Base-by-base conservation (phyloP, 108 stramenopile genomes). In the Nannochloropsis salina region DNA sequence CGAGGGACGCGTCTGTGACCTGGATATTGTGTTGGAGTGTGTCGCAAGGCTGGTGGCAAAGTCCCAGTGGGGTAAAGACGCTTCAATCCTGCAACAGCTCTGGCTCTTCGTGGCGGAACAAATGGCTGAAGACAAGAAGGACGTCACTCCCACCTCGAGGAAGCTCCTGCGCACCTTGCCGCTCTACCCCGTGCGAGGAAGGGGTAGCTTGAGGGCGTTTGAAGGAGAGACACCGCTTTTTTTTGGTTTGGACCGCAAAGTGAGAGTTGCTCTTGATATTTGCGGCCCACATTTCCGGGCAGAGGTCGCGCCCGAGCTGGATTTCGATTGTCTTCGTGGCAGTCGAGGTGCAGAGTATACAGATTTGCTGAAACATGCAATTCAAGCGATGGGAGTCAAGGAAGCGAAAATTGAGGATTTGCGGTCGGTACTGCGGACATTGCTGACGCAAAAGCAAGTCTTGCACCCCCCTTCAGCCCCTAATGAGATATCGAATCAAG, bases 241-340 rank as follows among this genome's bases (percentile, higher is more conserved):
- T n/a, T 74, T 74, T 15, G 15, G 20, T 15, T 15, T 74, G 61
- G 61, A 15, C 20, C 61, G 20, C 20, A n/a, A 74, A n/a, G 15
- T 74, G 1, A n/a, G n/a, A n/a, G 61, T n/a, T 15, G 61, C 8
- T n/a, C 61, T 74, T n/a, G n/a, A 74, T 1, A n/a, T 1, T 15
- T n/a, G 15, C 6, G 61, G n/a, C 8, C 61, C 15, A n/a, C 5
- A 74, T 4, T 1, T 74, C 15, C 61, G 61, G 20, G 61, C 61
- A 15, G 20, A n/a, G 61, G 20, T 74, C 20, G 61, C n/a, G 61
- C 61, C 61, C 61, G 15, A 15, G 20, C 61, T 74, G 61, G 61
- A 74, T n/a, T n/a, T 74, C 61, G 61, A n/a, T n/a, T n/a, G 61
- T 74, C 61, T 74, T 15, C n/a, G 61, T n/a, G 61, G 61, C n/a